Evolutionary conservation across 1,139 yeast genomes (phyloP).

Genomic region (Saccharomyces pastorianus): DNA sequence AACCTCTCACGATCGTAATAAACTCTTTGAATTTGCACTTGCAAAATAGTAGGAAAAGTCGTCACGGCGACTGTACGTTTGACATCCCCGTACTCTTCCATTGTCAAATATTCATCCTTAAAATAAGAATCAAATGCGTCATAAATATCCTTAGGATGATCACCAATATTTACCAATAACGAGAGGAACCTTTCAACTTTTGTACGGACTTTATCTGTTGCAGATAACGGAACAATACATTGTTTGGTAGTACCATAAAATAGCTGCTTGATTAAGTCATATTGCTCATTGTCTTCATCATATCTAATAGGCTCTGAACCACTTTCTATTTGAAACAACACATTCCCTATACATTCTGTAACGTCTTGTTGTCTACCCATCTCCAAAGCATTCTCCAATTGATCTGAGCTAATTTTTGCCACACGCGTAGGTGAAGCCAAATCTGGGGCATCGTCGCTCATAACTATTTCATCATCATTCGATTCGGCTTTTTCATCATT

Average conservation of each 20-base stretch:
- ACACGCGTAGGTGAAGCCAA: slow-evolving; percentile 19
- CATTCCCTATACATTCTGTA: slow-evolving; percentile 93
- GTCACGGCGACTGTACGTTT: slow-evolving; percentile 66
- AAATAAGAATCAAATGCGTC: slow-evolving; percentile 85
- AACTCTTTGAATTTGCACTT: slow-evolving; percentile 88
- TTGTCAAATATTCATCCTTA: slow-evolving; percentile 58
- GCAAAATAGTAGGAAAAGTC: slow-evolving; percentile 71
- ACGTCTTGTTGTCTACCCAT: slow-evolving; percentile 95
- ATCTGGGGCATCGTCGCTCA: slow-evolving; percentile 4
- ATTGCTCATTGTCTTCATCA: slow-evolving; percentile 73
- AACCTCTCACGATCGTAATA: slow-evolving; percentile 70
- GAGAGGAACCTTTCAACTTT: slow-evolving; percentile 74
- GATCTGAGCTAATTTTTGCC: slow-evolving; percentile 49
- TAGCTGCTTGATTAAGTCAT: slow-evolving; percentile 65
- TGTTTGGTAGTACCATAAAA: slow-evolving; percentile 73
- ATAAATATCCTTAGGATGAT: slow-evolving; percentile 80
- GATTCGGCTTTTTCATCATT: slow-evolving; percentile 5
- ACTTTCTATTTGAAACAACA: slow-evolving; percentile 86
- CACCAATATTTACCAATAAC: slow-evolving; percentile 74
- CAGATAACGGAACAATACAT: slow-evolving; percentile 37
- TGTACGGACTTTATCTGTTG: slow-evolving; percentile 37
- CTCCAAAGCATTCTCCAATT: slow-evolving; percentile 63
- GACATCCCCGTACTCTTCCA: slow-evolving; percentile 58
- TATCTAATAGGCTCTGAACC: slow-evolving; percentile 62
- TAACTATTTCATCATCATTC: neutral